Evolutionary conservation across 2,329 filamentous ascomycete species (phyloP).

Genomic region (Colletotrichum sp.): DNA sequence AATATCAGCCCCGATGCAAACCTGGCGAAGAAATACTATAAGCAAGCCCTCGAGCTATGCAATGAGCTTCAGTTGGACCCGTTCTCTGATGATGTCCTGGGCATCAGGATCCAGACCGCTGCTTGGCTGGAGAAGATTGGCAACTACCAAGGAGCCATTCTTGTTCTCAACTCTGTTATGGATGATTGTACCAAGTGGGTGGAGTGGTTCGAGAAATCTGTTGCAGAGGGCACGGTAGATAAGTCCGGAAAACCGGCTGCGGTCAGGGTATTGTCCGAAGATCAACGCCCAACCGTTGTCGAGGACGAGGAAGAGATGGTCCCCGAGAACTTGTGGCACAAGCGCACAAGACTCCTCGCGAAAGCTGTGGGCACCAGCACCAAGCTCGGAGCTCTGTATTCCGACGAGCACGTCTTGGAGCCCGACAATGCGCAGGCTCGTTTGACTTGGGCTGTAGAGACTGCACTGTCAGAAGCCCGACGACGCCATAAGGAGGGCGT

Average conservation of each 20-base stretch:
- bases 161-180: conserved; percentile 79
- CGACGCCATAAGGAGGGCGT: conserved; percentile 70
- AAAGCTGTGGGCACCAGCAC: conserved; percentile 79
- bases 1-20: conserved; percentile 77
- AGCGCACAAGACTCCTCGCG: conserved; percentile 71
- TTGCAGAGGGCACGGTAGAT: conserved; percentile 51
- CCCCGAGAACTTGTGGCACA: conserved; percentile 57
- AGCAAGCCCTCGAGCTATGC: conserved; percentile 76
- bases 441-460: conserved; percentile 83
- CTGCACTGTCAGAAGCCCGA: conserved; percentile 75
- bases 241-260: conserved; percentile 39
- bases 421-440: conserved; percentile 75
- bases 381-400: conserved; percentile 86
- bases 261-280: not conserved
- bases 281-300: conserved; percentile 11
- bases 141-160: conserved; percentile 72
- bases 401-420: conserved; percentile 76
- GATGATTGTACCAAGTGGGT: conserved; percentile 71
- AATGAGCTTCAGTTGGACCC: conserved; percentile 80
- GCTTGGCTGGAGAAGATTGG: conserved; percentile 80
- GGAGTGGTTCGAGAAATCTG: conserved; percentile 55
- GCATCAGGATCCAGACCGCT: conserved; percentile 83
- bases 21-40: conserved; percentile 83
- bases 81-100: conserved; percentile 89
- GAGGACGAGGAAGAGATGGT: conserved; percentile 30